Base-by-base conservation (phyloP, 345 rosid species). In the Boechera stricta region DNA sequence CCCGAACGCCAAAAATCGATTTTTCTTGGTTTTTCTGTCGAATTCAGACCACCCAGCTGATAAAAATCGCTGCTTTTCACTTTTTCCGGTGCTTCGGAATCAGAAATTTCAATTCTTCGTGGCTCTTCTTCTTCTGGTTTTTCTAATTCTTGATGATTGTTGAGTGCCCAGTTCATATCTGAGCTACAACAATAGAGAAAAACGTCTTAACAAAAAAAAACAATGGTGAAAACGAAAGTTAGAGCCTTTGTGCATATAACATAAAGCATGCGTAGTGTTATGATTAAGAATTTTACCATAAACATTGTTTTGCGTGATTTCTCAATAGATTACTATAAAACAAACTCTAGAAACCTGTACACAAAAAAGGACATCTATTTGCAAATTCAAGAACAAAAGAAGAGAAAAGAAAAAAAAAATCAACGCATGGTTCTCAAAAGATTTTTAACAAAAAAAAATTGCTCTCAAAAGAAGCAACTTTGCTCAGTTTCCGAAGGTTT, bases 361-460 rank as follows among this genome's bases (percentile, higher is more conserved):
- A 12, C 73, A 53, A 64, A 62, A 55, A 69, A 65, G 65, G 2
- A 51, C 47, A 33, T 12, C 54, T 64, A 54, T 57, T 13, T 77
- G 63, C 67, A 48, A 71, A 70, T 29, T 53, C 71, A 56, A 71
- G 64, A 56, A 57, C 49, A 29, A 57, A 21, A 10, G 53, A 11
- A 31, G 18, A 53, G 11, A 42, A 5, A 26, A 5, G 12, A 1
- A 21, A 6, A 42, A 53, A 53, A 74, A 73, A 75, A 32, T 28
- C 15, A 75, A 73, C 76, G 91, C 91, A 87, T 86, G 91, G 82
- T 60, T 87, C 96, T 90, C 84, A 85, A 90, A 90, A 92, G 95
- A 81, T 28, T 28, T 28, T 28, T 28, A 28, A 28, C 2, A 28
- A 28, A 28, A 28, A 28, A 28, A 28, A 28, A 28, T 28, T 2